Percentiles rank a stretch among this genome's conserved stretches.
Evolutionary conservation across 257 asterid species (phyloP).

Genomic region (Prunella vulgaris): DNA sequence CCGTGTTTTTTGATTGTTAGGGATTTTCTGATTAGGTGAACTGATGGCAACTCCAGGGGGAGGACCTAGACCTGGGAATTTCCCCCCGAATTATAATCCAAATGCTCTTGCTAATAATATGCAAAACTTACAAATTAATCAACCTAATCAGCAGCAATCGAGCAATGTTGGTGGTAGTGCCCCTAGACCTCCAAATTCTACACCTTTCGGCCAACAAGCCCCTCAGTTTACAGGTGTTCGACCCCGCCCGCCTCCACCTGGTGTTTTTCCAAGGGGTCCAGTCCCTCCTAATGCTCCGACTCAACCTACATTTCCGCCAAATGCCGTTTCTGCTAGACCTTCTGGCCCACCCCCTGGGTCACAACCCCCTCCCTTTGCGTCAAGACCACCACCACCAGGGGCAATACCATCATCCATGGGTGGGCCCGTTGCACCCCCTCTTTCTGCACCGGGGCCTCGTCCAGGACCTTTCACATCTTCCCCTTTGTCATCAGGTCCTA

Average conservation of each 20-base stretch:
- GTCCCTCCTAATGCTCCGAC: slow-evolving; percentile 55
- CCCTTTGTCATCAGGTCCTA: slow-evolving; percentile 46
- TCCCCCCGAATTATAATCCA: slow-evolving; percentile 71
- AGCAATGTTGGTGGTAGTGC: slow-evolving; percentile 36
- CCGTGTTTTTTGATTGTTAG: slow-evolving; percentile 18
- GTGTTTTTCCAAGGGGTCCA: slow-evolving; percentile 58
- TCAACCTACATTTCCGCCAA: slow-evolving; percentile 50
- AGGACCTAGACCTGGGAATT: slow-evolving; percentile 81
- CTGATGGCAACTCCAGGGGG: slow-evolving; percentile 92
- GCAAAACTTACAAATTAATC: slow-evolving; percentile 75
- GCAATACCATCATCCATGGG: slow-evolving; percentile 49
- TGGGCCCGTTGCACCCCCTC: slow-evolving; percentile 42
- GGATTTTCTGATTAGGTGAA: slow-evolving; percentile 30
- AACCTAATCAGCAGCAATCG: slow-evolving; percentile 59
- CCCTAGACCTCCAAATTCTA: slow-evolving; percentile 53
- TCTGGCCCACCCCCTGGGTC: slow-evolving; percentile 52
- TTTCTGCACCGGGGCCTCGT: slow-evolving; percentile 52
- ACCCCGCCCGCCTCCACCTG: slow-evolving; percentile 82
- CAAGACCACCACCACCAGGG: slow-evolving; percentile 83
- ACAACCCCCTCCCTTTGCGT: slow-evolving; percentile 67
- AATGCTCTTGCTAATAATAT: slow-evolving; percentile 68
- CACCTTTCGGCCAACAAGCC: slow-evolving; percentile 79
- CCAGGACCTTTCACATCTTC: slow-evolving; percentile 52
- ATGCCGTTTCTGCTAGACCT: slow-evolving; percentile 47
- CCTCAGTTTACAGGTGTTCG: slow-evolving; percentile 62